Evolutionary conservation across 2,329 filamentous ascomycete species (phyloP).

Genomic region (Fusarium fujikuroi): DNA sequence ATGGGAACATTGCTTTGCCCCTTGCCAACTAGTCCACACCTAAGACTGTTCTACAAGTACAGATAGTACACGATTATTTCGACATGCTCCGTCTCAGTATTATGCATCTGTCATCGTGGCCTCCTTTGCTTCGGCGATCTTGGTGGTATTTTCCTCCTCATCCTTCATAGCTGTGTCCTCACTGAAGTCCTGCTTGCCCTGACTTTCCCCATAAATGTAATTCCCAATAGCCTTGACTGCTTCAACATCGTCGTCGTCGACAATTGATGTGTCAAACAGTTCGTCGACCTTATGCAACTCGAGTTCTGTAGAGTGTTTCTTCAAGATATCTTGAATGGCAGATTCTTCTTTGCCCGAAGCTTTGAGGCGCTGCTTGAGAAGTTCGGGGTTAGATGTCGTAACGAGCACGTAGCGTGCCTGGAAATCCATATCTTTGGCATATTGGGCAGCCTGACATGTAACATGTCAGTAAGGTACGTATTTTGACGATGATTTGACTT

Average conservation of each 20-base stretch:
- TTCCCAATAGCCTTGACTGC: conserved; percentile 39
- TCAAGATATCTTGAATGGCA: conserved; percentile 38
- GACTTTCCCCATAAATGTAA: conserved; percentile 44
- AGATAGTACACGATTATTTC: not conserved
- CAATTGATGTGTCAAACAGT: conserved; percentile 44
- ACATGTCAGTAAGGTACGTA: not conserved
- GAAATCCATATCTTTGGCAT: conserved; percentile 67
- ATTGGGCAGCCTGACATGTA: conserved; percentile 61
- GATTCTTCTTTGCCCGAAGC: conserved; percentile 41
- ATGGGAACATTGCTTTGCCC: conserved; percentile 32
- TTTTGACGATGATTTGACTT: conserved; percentile 39
- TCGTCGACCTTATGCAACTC: conserved; percentile 43
- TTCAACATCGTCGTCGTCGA: conserved; percentile 43
- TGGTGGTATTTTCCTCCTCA: conserved; percentile 1
- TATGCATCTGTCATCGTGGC: conserved; percentile 33
- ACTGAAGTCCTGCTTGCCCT: conserved; percentile 13
- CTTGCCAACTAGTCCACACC: conserved; percentile 10
- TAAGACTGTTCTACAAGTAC: conserved; percentile 9
- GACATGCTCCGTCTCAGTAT: not conserved
- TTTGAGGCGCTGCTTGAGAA: conserved; percentile 46
- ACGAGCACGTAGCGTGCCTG: conserved; percentile 66
- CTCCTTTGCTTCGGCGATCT: conserved; percentile 23
- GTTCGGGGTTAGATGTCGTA: conserved; percentile 51
- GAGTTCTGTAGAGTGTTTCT: conserved; percentile 35
- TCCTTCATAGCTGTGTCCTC: conserved; percentile 40